A percentile compares a stretch with the other conserved stretches of the same genome.
Conservation (phyloP, 441 rosid genomes). For the Erodium moschatum region DNA sequence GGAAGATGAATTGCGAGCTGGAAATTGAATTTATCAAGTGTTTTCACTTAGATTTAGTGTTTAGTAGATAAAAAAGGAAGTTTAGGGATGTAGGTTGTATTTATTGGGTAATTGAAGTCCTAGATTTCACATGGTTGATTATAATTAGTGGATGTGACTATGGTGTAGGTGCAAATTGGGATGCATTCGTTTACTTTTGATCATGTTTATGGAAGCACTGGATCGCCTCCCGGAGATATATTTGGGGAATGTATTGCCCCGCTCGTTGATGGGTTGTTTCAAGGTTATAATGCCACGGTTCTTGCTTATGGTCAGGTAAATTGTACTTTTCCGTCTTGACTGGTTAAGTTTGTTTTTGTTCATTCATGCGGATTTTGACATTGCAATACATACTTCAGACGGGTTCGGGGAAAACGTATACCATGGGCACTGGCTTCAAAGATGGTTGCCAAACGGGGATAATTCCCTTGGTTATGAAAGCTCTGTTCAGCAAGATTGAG, state of each 20-base stretch:
- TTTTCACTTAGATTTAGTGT: not conserved
- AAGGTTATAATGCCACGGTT: constrained; percentile 94
- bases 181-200: constrained; percentile 33
- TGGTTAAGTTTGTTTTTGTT: not conserved
- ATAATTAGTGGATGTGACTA: too few relatives aligned
- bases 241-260: constrained; percentile 77
- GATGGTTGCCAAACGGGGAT: constrained; percentile 70
- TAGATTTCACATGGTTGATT: not conserved
- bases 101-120: not conserved
- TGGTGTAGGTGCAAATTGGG: constrained; percentile 79
- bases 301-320: constrained; percentile 97
- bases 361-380: not conserved
- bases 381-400: constrained; percentile 44
- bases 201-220: constrained; percentile 69
- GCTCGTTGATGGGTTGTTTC: constrained; percentile 91
- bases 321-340: constrained; percentile 4
- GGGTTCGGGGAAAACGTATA: constrained; percentile 24
- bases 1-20: not conserved
- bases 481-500: constrained; percentile 73
- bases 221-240: constrained; percentile 64
- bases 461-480: constrained; percentile 79
- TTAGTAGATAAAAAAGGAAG: not conserved
- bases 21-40: not conserved
- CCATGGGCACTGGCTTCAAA: constrained; percentile 93
- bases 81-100: not conserved